These are phyloP conservation scores for Bocquillonia castaneifolia DNA, from an alignment of 441 rosid genomes.

Conservation along the genomic window DNA sequence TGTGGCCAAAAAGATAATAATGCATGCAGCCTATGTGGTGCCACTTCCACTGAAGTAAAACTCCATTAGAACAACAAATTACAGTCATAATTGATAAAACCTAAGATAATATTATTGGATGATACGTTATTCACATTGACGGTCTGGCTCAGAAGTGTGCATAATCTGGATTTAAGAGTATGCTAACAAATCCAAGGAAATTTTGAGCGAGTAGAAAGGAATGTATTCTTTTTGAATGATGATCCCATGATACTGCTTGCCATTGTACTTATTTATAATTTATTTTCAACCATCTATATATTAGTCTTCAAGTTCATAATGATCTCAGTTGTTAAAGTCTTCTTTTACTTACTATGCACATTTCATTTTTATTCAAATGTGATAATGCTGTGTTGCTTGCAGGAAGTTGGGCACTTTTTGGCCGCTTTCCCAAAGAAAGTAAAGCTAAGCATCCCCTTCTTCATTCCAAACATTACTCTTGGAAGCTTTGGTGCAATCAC, in stretches of 20 bases:
- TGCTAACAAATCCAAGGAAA: not conserved
- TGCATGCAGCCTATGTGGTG: not conserved
- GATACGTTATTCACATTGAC: not conserved
- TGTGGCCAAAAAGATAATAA: not conserved
- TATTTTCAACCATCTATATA: not conserved
- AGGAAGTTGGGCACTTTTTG: slow-evolving; percentile 90
- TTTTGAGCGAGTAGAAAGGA: not conserved
- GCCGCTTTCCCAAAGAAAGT: slow-evolving; percentile 93
- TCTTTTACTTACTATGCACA: slow-evolving; percentile 3
- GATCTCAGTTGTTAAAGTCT: not conserved
- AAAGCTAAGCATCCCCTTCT: slow-evolving; percentile 87
- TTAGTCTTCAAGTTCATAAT: not conserved
- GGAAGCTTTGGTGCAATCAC: slow-evolving; percentile 99
- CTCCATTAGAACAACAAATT: not conserved
- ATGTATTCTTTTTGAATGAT: slow-evolving; percentile 1
- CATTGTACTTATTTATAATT: not conserved
- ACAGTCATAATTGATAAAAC: not conserved
- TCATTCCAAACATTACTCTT: slow-evolving; percentile 92
- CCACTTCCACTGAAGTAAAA: not conserved
- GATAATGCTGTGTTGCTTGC: slow-evolving; percentile 30
- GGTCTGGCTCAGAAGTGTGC: not conserved
- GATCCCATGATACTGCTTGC: not conserved
- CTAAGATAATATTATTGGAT: not conserved
- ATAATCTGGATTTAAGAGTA: not conserved
- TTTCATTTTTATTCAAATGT: slow-evolving; percentile 2